Evolutionary conservation across 2,329 filamentous ascomycete genomes (phyloP), one percentile per base, ranked within the genome.

Genomic region (Phaeosphaeriaceae sp.): DNA sequence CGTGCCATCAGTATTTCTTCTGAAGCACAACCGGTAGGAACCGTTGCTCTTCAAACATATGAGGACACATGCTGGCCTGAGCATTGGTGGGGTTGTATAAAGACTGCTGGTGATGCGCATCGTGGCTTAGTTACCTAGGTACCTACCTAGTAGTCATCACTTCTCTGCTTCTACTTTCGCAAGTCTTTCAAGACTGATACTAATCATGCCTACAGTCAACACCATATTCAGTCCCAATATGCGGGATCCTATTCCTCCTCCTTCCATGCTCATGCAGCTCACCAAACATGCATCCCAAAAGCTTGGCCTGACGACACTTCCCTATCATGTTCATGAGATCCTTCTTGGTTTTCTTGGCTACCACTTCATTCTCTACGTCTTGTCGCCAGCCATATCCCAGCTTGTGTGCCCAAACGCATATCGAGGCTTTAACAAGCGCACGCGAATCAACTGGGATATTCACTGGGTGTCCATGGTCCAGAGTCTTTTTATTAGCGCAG

Each of bases 391-490:
- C 28, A 43, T 92, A 13, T 92, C 89, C 30, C 77, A 74, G 28
- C 65, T 77, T 39, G 64, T 91, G 39, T 85, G 87, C 54, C 84
- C 87, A 9, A 67, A 79, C 33, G 78, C 81, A 52, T 94, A 94
- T 74, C 72, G 77, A 42, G 73, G 75, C 43, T 81, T 90, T 58
- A 82, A 85, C 41, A 76, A 77, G 34, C 80, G 82, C 50, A 89
- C 87, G 55, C 82, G 81, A 67, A 78, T 90, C 60, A 94, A 89
- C 78, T 93, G 90, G 90, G 84, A 94, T 70, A 86, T 91, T n/a
- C 90, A 93, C 71, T 87, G 92, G 54, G 89, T 93, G 17, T 92
- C 88, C 33, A 81, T 94, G 66, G 77, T 90, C 41, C 90, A 94
- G 78, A 87, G 86, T 61, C 76, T 82, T 23, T 77, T 90, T 54